Evolutionary conservation across 176 grass and related monocot species (phyloP), one percentile per base, ranked within the genome.

Genomic region (Ananas comosus): DNA sequence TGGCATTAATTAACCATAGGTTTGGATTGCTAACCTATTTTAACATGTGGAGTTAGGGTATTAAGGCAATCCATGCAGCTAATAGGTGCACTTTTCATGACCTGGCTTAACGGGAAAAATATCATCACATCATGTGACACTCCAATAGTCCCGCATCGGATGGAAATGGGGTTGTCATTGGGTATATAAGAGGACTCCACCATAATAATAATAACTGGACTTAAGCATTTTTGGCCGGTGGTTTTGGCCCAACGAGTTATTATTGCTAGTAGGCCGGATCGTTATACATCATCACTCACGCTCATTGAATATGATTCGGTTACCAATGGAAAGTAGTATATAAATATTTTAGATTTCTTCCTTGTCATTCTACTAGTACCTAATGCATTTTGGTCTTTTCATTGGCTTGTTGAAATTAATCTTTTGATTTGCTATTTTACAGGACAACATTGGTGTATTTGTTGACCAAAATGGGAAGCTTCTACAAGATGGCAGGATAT

Each of bases 391-490:
- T 8, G 27, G 53, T 49, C 27, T 52, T 80, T 19, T 53, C 71
- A 9, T 61, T 61, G 65, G 42, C 50, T 79, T 9, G 61, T 68
- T 49, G 33, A 16, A 51, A 61, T n/a, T 66, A 50, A 23, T 58
- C 59, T 71, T 42, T 65, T 48, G 65, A 50, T 86, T 78, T 64
- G 66, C 14, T 80, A 75, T 47, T 53, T 48, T 77, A 28, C 74
- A 99, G 95, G 95, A 99, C 76, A 99, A 99, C 66, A 88, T 99
- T 67, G 95, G 95, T 64, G 82, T 99, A 69, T 93, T 99, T 78
- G 87, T 99, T 72, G 90, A 99, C 75, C 90, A 99, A 88, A 99
- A 91, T n/a, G 95, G 94, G 51, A 94, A 93, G 72, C 84, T 91
- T 88, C 77, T 93, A 75, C 95, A 99, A 76, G 90, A 99, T 14